Conservation (phyloP, 2,329 filamentous ascomycete genomes). For the Xylaria sp. region DNA sequence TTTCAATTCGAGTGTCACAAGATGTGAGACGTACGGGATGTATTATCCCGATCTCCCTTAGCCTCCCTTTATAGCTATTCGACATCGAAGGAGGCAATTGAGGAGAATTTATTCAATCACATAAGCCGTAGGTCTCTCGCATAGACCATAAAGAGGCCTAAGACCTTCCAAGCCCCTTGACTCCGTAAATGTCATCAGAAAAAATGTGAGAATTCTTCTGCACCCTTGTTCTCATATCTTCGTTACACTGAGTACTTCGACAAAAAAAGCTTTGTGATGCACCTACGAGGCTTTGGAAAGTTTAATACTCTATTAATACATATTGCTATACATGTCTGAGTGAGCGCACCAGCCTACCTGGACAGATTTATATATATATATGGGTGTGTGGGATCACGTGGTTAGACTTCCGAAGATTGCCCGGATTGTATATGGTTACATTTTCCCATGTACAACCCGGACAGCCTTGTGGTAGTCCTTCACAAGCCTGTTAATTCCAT, state of each 20-base stretch:
- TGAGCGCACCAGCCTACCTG: too few species aligned
- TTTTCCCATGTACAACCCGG: too few species aligned
- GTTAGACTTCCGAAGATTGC: too few species aligned
- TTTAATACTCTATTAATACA: too few species aligned
- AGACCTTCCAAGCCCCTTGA: neutral
- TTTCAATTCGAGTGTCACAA: neutral
- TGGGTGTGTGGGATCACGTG: too few species aligned
- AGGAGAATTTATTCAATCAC: neutral
- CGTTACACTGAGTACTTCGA: neutral
- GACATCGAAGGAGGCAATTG: neutral
- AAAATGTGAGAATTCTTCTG: neutral
- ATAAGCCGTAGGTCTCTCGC: neutral
- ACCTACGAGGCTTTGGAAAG: too few species aligned
- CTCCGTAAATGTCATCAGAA: neutral
- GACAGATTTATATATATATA: too few species aligned
- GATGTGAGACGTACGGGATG: neutral
- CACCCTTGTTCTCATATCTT: neutral
- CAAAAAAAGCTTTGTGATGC: too few species aligned
- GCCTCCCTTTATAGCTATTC: neutral
- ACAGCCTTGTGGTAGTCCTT: too few species aligned
- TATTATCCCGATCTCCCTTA: neutral
- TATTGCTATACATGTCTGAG: too few species aligned
- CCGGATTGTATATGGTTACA: too few species aligned
- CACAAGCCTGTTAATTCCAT: neutral
- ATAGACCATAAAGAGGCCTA: neutral